These are phyloP conservation scores for Pugionium dolabratum DNA, from an alignment of 345 rosid genomes.

Conservation along the genomic window DNA sequence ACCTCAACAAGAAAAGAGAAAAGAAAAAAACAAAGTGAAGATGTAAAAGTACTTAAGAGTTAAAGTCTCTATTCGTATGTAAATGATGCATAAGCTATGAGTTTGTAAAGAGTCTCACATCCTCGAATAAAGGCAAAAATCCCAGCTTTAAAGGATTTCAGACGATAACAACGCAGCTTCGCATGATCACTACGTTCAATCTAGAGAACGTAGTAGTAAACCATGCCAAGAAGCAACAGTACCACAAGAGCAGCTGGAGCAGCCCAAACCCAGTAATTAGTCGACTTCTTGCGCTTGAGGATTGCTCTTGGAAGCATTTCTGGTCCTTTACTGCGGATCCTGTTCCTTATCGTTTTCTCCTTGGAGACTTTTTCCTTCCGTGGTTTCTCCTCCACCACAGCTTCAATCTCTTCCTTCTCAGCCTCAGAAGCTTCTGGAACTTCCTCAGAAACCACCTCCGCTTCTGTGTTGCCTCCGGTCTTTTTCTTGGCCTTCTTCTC, in stretches of 20 bases:
- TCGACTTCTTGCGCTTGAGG: conserved; percentile 68
- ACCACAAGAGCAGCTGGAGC: conserved; percentile 60
- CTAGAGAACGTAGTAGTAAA: conserved; percentile 50
- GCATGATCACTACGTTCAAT: conserved; percentile 27
- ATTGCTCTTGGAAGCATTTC: conserved; percentile 71
- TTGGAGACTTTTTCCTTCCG: conserved; percentile 48
- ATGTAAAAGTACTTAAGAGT: conserved; percentile 25
- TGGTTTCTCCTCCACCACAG: conserved; percentile 36
- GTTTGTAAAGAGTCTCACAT: background rate
- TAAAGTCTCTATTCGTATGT: conserved; percentile 36
- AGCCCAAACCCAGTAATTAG: conserved; percentile 70
- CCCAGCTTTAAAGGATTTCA: conserved; percentile 21
- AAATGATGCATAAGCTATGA: conserved; percentile 29
- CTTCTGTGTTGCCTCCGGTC: conserved; percentile 42
- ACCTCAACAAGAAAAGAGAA: conserved; percentile 32
- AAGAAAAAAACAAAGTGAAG: conserved; percentile 30
- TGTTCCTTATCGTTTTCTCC: conserved; percentile 52
- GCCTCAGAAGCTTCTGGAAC: conserved; percentile 53
- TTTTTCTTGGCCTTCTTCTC: conserved; percentile 86
- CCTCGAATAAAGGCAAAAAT: conserved; percentile 13
- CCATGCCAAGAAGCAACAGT: conserved; percentile 49
- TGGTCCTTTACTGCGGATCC: conserved; percentile 54
- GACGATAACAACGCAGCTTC: conserved; percentile 39
- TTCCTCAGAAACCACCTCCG: conserved; percentile 55
- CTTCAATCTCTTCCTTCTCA: conserved; percentile 50